A percentile compares a stretch with the other conserved stretches of the same genome.
phyloP scores from a whole-genome alignment of 257 asterid genomes.

The Mentha longifolia region DNA sequence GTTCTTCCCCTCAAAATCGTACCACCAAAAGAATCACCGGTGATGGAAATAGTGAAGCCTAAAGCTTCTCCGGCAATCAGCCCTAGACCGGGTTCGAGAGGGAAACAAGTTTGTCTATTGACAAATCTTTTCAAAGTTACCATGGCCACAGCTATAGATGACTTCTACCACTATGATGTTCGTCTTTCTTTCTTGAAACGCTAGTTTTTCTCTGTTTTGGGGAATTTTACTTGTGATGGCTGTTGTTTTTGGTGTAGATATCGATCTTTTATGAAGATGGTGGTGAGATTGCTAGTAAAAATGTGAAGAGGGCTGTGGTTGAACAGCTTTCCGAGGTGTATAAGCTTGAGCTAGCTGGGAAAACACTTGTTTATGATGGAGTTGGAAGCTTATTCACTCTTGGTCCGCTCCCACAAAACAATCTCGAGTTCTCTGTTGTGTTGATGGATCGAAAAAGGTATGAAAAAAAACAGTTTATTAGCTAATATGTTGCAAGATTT shows the following conservation, averaged over 20 bases:
- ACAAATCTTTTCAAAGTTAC: slow-evolving; percentile 51
- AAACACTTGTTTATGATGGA: slow-evolving; percentile 50
- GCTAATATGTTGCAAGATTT: background rate
- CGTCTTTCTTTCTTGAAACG: slow-evolving; percentile 14
- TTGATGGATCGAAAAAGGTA: slow-evolving; percentile 40
- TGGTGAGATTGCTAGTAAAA: slow-evolving; percentile 34
- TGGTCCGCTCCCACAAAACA: slow-evolving; percentile 46
- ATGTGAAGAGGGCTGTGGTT: slow-evolving; percentile 41
- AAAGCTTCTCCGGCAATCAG: background rate
- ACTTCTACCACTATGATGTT: slow-evolving; percentile 46
- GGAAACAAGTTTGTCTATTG: slow-evolving; percentile 41
- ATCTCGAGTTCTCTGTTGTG: slow-evolving; percentile 47
- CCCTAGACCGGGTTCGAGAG: slow-evolving; percentile 38
- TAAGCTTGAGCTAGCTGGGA: slow-evolving; percentile 43
- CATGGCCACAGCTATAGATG: slow-evolving; percentile 27
- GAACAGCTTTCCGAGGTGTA: slow-evolving; percentile 42
- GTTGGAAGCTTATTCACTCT: slow-evolving; percentile 42
- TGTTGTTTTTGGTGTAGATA: slow-evolving; percentile 35
- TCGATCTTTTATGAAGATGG: slow-evolving; percentile 44
- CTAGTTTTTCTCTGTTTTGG: slow-evolving; percentile 16
- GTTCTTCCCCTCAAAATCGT: slow-evolving; percentile 31
- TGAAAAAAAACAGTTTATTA: background rate
- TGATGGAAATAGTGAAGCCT: slow-evolving; percentile 32
- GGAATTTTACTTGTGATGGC: background rate
- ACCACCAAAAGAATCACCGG: slow-evolving; percentile 14